These are phyloP conservation scores for Cucurbita pepo DNA, from an alignment of 306 rosid genomes.

Conservation along the genomic window DNA sequence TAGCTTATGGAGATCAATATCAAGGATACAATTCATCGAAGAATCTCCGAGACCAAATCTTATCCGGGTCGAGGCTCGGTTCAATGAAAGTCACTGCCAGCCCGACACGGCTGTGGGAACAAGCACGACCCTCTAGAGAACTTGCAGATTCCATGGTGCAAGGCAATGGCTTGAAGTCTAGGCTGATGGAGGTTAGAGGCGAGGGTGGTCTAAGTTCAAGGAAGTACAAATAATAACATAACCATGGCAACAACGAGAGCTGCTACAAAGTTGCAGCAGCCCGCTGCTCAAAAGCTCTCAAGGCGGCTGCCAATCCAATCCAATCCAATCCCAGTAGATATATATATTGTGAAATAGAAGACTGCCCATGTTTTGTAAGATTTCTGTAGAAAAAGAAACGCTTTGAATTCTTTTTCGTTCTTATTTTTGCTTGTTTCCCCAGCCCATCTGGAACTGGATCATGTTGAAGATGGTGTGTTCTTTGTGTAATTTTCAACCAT, in stretches of 20 bases:
- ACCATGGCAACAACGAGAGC: neutral
- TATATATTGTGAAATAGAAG: neutral
- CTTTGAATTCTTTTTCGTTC: neutral
- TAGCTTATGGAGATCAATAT: slow-evolving; percentile 33
- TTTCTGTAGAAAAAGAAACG: neutral
- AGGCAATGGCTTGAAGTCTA: slow-evolving; percentile 47
- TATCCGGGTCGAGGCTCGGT: slow-evolving; percentile 48
- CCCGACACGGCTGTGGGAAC: slow-evolving; percentile 70
- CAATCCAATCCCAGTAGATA: neutral
- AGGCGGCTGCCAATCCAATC: neutral
- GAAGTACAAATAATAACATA: slow-evolving; percentile 36
- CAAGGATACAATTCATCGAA: slow-evolving; percentile 60
- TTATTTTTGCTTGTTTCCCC: neutral
- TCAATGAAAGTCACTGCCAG: slow-evolving; percentile 47
- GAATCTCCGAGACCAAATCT: slow-evolving; percentile 61
- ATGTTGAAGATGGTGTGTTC: neutral
- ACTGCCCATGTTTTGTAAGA: neutral
- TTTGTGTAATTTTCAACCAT: neutral
- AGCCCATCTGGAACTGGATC: neutral
- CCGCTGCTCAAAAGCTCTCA: slow-evolving; percentile 3
- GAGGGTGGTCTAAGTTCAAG: slow-evolving; percentile 43
- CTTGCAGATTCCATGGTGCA: slow-evolving; percentile 27
- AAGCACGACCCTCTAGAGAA: slow-evolving; percentile 62
- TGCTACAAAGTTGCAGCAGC: neutral
- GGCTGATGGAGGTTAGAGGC: slow-evolving; percentile 55